Evolutionary conservation across 306 rosid species (phyloP), one percentile per base, ranked within the genome.

Genomic region (Inga leiocalycina): DNA sequence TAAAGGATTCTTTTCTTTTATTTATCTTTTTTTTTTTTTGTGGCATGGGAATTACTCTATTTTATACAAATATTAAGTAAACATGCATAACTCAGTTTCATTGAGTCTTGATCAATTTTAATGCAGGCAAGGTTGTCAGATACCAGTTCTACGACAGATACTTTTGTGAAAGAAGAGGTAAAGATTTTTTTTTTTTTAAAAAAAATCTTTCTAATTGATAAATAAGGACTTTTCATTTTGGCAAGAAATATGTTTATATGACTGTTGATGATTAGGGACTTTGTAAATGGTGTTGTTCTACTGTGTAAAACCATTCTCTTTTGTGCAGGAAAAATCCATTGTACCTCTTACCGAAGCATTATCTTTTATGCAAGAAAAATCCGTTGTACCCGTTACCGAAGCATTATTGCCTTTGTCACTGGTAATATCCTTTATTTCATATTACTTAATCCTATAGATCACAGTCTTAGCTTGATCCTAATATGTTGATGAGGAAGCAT

Each of bases 261-360:
- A 81, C 27, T 75, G 44, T 75, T 54, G 45, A 51, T 61, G 12
- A 14, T 66, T 22, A 22, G 30, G 37, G 46, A 24, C 39, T 69
- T 30, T 59, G 66, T 59, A n/a, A 59, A 15, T 59, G 66, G 66
- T 59, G 66, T n/a, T 20, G 8, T 52, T 35, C 12, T 15, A 45
- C 27, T 59, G 52, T 61, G 13, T 24, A 76, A 44, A 66, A n/a
- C 37, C 37, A 39, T 17, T 43, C 3, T 39, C 49, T 43, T 44
- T 12, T 44, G 48, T 80, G 72, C 59, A 85, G 92, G 88, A 76
- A 76, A 87, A 45, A 66, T 64, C 83, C 32, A 32, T 66, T 61
- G 79, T 65, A 68, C 32, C 71, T 34, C 82, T 48, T 62, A 80
- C 73, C 7, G 78, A 83, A 82, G 77, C 80, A 80, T 56, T 59